These are phyloP conservation scores for Termitomyces sp. DNA, from an alignment of 768 basidiomycete species.

Conservation along the genomic window DNA sequence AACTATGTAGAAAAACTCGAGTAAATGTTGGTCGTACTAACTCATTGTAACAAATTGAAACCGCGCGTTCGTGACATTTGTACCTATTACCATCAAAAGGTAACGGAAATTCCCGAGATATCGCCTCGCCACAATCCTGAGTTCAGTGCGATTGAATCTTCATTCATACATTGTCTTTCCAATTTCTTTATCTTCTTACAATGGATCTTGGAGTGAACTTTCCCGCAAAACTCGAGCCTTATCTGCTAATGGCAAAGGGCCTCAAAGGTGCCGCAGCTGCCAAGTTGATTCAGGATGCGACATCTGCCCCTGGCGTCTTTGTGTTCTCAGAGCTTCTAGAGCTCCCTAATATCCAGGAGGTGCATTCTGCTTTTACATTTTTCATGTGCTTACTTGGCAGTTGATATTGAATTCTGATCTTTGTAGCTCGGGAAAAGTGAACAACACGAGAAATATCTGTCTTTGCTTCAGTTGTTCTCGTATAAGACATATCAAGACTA, in stretches of 20 bases:
- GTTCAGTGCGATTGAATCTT: too few species aligned
- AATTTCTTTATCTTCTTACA: not conserved
- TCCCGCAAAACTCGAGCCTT: slow-evolving; percentile 78
- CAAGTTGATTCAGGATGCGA: slow-evolving; percentile 83
- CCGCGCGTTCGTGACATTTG: not conserved
- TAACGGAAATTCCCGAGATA: not conserved
- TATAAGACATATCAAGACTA: slow-evolving; percentile 88
- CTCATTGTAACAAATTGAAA: too few species aligned
- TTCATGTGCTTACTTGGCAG: too few species aligned
- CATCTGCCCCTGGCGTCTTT: slow-evolving; percentile 85
- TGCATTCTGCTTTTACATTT: slow-evolving; percentile 24
- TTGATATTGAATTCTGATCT: not conserved
- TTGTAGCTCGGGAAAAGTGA: slow-evolving; percentile 64
- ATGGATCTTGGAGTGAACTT: slow-evolving; percentile 69
- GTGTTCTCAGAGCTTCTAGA: slow-evolving; percentile 90
- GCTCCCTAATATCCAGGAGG: slow-evolving; percentile 81
- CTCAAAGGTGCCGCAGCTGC: slow-evolving; percentile 91
- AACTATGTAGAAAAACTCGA: too few species aligned
- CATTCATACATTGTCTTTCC: not conserved
- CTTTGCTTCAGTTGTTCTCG: slow-evolving; percentile 81
- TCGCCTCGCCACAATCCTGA: not conserved
- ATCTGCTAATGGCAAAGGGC: slow-evolving; percentile 87
- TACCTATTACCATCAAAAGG: not conserved
- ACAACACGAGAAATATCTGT: slow-evolving; percentile 56
- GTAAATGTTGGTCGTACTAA: too few species aligned